Conservation (phyloP, 306 rosid species). For the Mucuna pruriens region DNA sequence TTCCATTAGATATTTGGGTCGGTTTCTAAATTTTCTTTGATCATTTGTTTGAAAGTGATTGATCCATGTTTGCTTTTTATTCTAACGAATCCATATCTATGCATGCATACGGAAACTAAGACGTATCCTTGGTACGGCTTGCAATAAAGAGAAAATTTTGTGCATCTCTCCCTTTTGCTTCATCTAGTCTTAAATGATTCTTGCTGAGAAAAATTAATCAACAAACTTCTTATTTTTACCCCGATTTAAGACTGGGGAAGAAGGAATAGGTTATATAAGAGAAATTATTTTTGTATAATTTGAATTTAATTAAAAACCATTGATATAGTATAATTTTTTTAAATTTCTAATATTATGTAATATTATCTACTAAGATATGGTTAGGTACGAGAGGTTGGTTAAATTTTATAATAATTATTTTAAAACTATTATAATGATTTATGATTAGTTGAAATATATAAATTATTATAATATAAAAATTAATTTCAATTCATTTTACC, state of each 20-base stretch:
- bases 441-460: no score
- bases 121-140: slow-evolving; percentile 67
- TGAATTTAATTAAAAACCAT: no score
- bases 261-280: neutral
- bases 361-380: no score
- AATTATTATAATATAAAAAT: no score
- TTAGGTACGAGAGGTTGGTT: no score
- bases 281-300: no score
- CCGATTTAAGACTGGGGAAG: neutral
- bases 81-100: slow-evolving; percentile 48
- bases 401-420: no score
- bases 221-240: neutral
- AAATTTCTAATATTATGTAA: no score
- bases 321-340: no score
- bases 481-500: no score
- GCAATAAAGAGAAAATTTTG: neutral
- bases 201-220: neutral
- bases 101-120: slow-evolving; percentile 47
- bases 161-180: neutral
- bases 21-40: slow-evolving; percentile 43
- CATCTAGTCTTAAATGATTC: neutral
- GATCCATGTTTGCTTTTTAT: slow-evolving; percentile 16
- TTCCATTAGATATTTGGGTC: slow-evolving; percentile 52
- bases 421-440: no score
- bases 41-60: slow-evolving; percentile 52